These are phyloP conservation scores for Naganishia kalamii DNA, from an alignment of 768 basidiomycete genomes.

Conservation along the genomic window DNA sequence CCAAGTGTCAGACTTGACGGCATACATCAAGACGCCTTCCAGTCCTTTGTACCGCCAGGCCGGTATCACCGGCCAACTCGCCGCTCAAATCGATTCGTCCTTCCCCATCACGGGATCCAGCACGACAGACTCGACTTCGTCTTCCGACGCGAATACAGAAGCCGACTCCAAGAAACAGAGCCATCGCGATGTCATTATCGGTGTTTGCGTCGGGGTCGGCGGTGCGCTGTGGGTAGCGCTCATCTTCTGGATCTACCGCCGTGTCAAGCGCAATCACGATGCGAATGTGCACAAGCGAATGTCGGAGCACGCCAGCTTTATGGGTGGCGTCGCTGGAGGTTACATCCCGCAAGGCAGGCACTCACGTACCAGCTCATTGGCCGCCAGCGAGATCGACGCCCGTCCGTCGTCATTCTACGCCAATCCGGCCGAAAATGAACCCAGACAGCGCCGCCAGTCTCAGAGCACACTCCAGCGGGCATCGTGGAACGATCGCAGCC, in stretches of 20 bases:
- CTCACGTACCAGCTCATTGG: slow-evolving; percentile 33
- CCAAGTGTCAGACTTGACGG: slow-evolving; percentile 57
- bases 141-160: slow-evolving; percentile 22
- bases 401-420: slow-evolving; percentile 45
- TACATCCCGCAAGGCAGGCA: slow-evolving; percentile 21
- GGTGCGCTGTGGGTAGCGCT: slow-evolving; percentile 23
- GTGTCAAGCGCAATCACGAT: slow-evolving; percentile 60
- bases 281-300: slow-evolving; percentile 65
- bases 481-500: neutral
- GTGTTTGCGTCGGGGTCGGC: slow-evolving; percentile 42
- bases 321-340: slow-evolving; percentile 12
- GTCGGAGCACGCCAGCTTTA: slow-evolving; percentile 51
- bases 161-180: slow-evolving; percentile 40
- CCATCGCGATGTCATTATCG: slow-evolving; percentile 83
- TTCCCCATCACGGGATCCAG: slow-evolving; percentile 52
- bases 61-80: slow-evolving; percentile 56
- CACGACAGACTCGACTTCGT: slow-evolving; percentile 17
- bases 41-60: slow-evolving; percentile 62
- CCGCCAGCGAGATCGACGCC: slow-evolving; percentile 42
- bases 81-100: slow-evolving; percentile 63
- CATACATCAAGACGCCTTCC: slow-evolving; percentile 57
- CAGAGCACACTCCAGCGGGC: neutral
- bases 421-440: slow-evolving; percentile 40
- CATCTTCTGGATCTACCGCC: slow-evolving; percentile 57
- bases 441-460: neutral